Conservation (phyloP, 495 filamentous ascomycete species). For the Aspergillus indologenus region DNA sequence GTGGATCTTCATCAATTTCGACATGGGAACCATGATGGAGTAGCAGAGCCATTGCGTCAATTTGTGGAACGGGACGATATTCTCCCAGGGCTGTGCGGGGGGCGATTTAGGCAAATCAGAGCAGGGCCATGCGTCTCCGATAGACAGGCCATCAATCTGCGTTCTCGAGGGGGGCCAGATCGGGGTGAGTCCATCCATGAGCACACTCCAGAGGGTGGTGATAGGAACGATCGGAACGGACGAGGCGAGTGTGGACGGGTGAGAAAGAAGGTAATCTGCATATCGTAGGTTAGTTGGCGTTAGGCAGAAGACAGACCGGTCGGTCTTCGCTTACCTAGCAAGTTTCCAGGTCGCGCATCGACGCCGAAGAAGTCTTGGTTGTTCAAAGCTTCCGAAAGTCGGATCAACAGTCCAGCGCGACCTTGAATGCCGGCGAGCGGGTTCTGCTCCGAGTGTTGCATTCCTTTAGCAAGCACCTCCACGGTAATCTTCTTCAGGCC, state of each 20-base stretch:
- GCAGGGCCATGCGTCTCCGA: conserved; percentile 95
- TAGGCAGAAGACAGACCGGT: no score
- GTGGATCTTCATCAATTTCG: conserved; percentile 57
- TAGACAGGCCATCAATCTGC: conserved; percentile 78
- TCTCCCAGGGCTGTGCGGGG: conserved; percentile 80
- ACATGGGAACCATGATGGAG: conserved; percentile 70
- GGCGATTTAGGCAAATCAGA: conserved; percentile 72
- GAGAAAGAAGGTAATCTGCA: conserved; percentile 86
- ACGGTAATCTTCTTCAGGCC: conserved; percentile 74
- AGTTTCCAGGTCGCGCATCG: conserved; percentile 84
- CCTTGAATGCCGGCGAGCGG: conserved; percentile 87
- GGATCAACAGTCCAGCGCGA: conserved; percentile 73
- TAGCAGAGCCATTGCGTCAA: conserved; percentile 74
- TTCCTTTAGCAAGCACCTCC: conserved; percentile 68
- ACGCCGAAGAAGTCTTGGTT: conserved; percentile 84
- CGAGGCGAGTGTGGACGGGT: conserved; percentile 81
- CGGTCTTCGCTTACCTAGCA: conserved; percentile 68
- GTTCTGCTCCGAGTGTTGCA: conserved; percentile 80
- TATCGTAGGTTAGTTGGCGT: conserved; percentile 10
- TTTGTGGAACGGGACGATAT: conserved; percentile 84
- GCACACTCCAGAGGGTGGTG: conserved; percentile 85
- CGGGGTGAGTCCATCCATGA: conserved; percentile 80
- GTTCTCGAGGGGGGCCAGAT: conserved; percentile 93
- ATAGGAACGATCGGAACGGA: conserved; percentile 83
- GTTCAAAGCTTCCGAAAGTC: conserved; percentile 71